Percentiles rank a stretch among this genome's conserved stretches.
Evolutionary conservation across 2,329 filamentous ascomycete genomes (phyloP).

Genomic region (Clonostachys rhizophaga): DNA sequence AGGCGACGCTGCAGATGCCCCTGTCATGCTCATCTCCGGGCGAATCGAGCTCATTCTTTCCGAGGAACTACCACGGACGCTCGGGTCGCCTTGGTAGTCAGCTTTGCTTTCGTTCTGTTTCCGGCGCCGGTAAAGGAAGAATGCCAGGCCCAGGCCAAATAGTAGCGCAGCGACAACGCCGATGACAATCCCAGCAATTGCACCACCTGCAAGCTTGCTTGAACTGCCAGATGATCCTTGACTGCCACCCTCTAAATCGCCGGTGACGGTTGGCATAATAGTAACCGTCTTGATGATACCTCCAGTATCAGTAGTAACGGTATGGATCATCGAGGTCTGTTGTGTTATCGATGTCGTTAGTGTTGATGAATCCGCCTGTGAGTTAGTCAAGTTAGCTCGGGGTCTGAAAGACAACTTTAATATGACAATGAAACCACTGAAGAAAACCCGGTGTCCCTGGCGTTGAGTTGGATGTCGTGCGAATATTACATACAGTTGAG

Average conservation of each 20-base stretch:
- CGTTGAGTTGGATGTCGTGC: no score
- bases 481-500: background rate
- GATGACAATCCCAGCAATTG: conserved; percentile 46
- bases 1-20: conserved; percentile 17
- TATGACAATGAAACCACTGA: no score
- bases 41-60: conserved; percentile 39
- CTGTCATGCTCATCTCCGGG: conserved; percentile 30
- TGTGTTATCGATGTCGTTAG: conserved; percentile 7
- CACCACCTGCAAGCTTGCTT: conserved; percentile 18
- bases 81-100: conserved; percentile 37
- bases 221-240: conserved; percentile 24
- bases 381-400: no score
- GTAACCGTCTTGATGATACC: conserved; percentile 52
- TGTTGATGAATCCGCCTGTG: conserved; percentile 8
- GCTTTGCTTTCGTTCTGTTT: conserved; percentile 32
- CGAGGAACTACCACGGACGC: conserved; percentile 44
- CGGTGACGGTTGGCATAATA: conserved; percentile 33
- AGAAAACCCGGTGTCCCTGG: no score
- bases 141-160: conserved; percentile 23
- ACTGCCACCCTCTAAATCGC: conserved; percentile 3
- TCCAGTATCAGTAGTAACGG: conserved; percentile 40
- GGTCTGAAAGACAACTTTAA: no score
- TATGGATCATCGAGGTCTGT: conserved; percentile 34
- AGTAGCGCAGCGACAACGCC: conserved; percentile 41
- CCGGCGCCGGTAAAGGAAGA: conserved; percentile 37